Base-by-base conservation (phyloP, 805 yeast genomes). In the Metschnikowia amazonensis region DNA sequence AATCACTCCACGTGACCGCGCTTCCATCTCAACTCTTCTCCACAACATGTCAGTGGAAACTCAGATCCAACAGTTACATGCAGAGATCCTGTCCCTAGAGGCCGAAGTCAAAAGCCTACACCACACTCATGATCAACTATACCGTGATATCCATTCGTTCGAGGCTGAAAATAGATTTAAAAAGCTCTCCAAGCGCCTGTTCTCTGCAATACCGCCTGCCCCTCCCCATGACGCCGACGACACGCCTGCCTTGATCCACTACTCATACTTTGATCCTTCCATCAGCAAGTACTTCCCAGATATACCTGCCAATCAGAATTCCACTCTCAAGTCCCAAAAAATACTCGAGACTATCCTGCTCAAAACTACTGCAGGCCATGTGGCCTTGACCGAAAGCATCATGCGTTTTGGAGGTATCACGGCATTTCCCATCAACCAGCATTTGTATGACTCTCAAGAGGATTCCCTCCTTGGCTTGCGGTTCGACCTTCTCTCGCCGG, bases 341-440 rank as follows among this genome's bases (percentile, higher is more conserved):
- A 42, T 51, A n/a, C 44, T 51, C 2, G 49, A 46, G 29, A 36
- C 36, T 13, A 46, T 53, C n/a, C 45, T 38, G 29, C 45, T 29
- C 14, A 44, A 49, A 31, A 33, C 56, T 16, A 37, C 32, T n/a
- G 53, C 48, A 2, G 49, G 51, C 23, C 34, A 20, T 10, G 21
- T 36, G 42, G 55, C 54, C n/a, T 34, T 69, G 36, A 54, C 66
- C 36, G 84, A 79, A 48, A 77, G 76, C 50, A 60, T 76, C 16
- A 68, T 65, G 45, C 55, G 84, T 43, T 54, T 77, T 46, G 75
- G 70, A 5, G 81, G 82, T 1, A 55, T 75, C 25, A 77, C 82
- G 0, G 74, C 75, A 0, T 79, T 79, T 44, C 79, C 80, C 0
- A 65, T 79, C 34, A 75, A 74, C 50, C 65, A 64, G 45, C 47